Evolutionary conservation across 345 rosid genomes (phyloP), one percentile per base, ranked within the genome.

Genomic region (Anacardium occidentale): DNA sequence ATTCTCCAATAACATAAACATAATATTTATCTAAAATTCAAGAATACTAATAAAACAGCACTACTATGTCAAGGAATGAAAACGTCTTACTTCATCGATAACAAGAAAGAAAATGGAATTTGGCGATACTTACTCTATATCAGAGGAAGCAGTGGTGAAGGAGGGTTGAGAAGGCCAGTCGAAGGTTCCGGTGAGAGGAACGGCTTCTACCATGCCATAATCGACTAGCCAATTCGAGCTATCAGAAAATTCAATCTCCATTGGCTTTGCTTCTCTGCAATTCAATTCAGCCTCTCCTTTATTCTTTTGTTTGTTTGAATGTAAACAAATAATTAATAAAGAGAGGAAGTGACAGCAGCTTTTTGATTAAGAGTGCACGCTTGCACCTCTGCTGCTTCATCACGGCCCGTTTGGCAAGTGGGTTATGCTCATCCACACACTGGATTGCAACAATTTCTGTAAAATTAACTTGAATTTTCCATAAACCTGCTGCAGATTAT

Each of bases 171-270:
- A 45, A 24, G 78, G 22, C 82, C 82, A 74, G 34, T 42, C 54
- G 47, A 69, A 74, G 57, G 58, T 69, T 69, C 69, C 60, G 32
- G 56, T 54, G 48, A 70, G 47, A 26, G 73, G 55, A 37, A 62
- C 57, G 65, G 64, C 60, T 20, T 74, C 81, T 4, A 75, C 24
- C 60, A 78, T 62, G 73, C 75, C 78, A 40, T 74, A 78, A 62
- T 78, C 82, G 26, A 74, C 63, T 11, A 78, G 75, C 82, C 82
- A 78, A 62, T 74, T 67, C 40, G 78, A 61, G 67, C 74, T 65
- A 17, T 78, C 75, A 10, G 62, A 11, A 7, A 77, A 58, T 2
- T 58, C 64, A 37, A 74, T 55, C 52, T 74, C 73, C 78, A 78
- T 78, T 37, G 61, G 21, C 42, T 4, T 4, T 10, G 20, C 34